Evolutionary conservation across 2,329 filamentous ascomycete genomes (phyloP).

Genomic region (Aspergillus chevalieri): DNA sequence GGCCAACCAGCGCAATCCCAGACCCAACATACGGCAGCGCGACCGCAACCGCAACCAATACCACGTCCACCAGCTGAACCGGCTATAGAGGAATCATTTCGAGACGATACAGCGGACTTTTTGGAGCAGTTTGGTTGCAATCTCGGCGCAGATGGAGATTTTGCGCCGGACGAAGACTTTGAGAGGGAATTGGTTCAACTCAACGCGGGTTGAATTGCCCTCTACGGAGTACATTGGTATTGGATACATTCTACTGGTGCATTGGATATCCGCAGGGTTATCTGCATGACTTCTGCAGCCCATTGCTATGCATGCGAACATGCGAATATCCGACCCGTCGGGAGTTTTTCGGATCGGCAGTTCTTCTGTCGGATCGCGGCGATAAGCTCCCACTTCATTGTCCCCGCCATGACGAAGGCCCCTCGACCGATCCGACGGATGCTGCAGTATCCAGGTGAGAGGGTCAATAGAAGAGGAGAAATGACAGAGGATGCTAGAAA

Average conservation of each 20-base stretch:
- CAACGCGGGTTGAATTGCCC: constrained; percentile 8
- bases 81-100: constrained; percentile 21
- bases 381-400: not conserved
- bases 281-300: not conserved
- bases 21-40: too few relatives aligned
- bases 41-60: not conserved
- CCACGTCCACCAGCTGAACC: not conserved
- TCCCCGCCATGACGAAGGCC: not conserved
- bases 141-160: constrained; percentile 5
- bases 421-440: constrained; percentile 21
- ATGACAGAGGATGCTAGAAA: not conserved
- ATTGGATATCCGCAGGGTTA: not conserved
- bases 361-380: not conserved
- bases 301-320: not conserved
- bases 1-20: too few relatives aligned
- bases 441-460: not conserved
- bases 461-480: not conserved
- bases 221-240: not conserved
- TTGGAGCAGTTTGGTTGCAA: constrained; percentile 19
- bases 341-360: not conserved
- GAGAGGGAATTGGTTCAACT: constrained; percentile 14
- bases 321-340: not conserved
- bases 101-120: constrained; percentile 29
- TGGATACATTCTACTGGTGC: not conserved
- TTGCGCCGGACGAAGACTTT: constrained; percentile 12